These are phyloP conservation scores for Yamadazyma kitorensis DNA, from an alignment of 805 yeast species.

Conservation along the genomic window DNA sequence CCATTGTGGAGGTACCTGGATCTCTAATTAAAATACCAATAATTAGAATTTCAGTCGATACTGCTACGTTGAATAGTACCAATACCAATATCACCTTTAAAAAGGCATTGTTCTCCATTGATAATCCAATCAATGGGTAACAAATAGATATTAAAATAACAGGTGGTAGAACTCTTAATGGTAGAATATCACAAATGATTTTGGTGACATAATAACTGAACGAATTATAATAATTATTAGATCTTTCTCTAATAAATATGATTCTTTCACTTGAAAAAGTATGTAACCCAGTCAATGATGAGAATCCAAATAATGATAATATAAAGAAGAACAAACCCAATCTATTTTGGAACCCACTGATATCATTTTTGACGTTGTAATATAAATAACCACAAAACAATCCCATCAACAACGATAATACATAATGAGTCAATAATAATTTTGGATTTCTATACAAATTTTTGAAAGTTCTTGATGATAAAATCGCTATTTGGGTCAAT, in stretches of 20 bases:
- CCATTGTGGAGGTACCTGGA: constrained; percentile 87
- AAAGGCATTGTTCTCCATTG: constrained; percentile 73
- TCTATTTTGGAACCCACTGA: constrained; percentile 95
- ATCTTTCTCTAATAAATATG: constrained; percentile 87
- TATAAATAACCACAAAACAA: constrained; percentile 82
- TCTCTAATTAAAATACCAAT: constrained; percentile 87
- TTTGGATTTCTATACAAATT: constrained; percentile 91
- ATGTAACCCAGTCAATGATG: constrained; percentile 87
- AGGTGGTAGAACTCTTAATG: constrained; percentile 92
- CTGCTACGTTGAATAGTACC: constrained; percentile 80
- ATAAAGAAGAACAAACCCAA: constrained; percentile 90
- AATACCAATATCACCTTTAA: constrained; percentile 65
- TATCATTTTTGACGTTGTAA: constrained; percentile 79
- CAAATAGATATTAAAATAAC: constrained; percentile 71
- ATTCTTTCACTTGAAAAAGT: constrained; percentile 86
- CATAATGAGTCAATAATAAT: constrained; percentile 80
- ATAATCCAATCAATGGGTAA: constrained; percentile 88
- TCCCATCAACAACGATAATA: constrained; percentile 74
- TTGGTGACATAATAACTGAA: constrained; percentile 81
- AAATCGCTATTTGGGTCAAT: constrained; percentile 62
- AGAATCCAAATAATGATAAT: constrained; percentile 89
- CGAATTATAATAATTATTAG: constrained; percentile 92
- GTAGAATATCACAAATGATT: constrained; percentile 87
- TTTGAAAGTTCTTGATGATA: constrained; percentile 85
- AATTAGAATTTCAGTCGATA: constrained; percentile 79